These are phyloP conservation scores for Diaporthe caulivora DNA, from an alignment of 2,329 filamentous ascomycete genomes.

Conservation along the genomic window DNA sequence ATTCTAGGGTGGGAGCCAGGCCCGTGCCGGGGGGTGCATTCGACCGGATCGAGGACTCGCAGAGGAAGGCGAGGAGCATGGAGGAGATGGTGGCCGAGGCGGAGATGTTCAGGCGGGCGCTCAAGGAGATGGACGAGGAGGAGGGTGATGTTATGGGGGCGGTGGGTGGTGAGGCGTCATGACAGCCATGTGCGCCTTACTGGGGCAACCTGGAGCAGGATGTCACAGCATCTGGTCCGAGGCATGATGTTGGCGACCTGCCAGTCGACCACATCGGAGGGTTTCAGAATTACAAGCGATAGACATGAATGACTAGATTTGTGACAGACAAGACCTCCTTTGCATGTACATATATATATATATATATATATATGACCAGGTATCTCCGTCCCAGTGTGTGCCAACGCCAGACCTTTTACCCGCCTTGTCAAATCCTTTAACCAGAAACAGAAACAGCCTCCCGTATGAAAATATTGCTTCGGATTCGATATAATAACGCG, in stretches of 20 bases:
- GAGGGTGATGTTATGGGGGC: background rate
- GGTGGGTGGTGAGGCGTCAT: constrained; percentile 36
- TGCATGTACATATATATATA: background rate
- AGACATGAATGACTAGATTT: background rate
- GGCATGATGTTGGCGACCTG: background rate
- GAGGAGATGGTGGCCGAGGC: constrained; percentile 88
- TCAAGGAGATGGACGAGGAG: constrained; percentile 57
- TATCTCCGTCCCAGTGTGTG: constrained; percentile 10
- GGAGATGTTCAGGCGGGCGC: constrained; percentile 67
- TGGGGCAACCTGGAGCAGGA: background rate
- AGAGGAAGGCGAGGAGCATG: constrained; percentile 73
- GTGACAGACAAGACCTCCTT: background rate
- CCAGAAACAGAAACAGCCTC: constrained; percentile 5
- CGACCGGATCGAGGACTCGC: constrained; percentile 78
- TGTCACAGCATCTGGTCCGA: background rate
- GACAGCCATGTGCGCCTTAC: constrained; percentile 59
- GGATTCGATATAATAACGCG: background rate
- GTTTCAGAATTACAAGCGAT: background rate
- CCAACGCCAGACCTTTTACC: constrained; percentile 23
- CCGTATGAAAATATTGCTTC: background rate
- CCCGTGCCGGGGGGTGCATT: constrained; percentile 70
- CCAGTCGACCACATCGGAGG: background rate
- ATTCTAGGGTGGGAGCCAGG: constrained; percentile 44
- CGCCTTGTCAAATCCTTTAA: background rate
- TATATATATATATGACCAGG: background rate